Conservation (phyloP, 805 yeast genomes). For the Cyberlindnera amylophila region DNA sequence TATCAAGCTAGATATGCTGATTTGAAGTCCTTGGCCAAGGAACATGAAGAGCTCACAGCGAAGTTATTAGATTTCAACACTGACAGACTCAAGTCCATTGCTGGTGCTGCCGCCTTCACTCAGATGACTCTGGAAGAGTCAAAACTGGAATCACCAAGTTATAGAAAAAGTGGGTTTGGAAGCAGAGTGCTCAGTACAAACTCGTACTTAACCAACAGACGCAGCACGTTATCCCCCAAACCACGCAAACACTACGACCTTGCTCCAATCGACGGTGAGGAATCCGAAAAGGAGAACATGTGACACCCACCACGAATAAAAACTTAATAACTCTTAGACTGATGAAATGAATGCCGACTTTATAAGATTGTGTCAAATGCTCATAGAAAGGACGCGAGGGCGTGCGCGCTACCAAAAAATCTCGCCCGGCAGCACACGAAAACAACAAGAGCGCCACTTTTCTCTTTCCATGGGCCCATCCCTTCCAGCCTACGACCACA, state of each 20-base stretch:
- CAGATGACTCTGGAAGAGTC: conserved; percentile 8
- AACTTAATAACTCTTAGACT: background rate
- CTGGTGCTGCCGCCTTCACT: conserved; percentile 17
- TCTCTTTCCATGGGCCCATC: background rate
- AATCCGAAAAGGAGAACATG: conserved; percentile 10
- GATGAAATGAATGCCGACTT: conserved; percentile 1
- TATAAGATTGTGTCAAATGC: too few relatives aligned
- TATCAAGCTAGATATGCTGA: conserved; percentile 26
- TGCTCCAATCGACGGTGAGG: conserved; percentile 7
- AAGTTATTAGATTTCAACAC: conserved; percentile 25
- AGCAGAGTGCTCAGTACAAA: conserved; percentile 27
- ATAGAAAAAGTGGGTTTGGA: conserved; percentile 4
- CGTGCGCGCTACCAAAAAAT: background rate
- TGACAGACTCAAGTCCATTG: conserved; percentile 29
- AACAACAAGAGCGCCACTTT: background rate
- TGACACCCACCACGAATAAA: background rate
- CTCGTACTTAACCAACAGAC: conserved; percentile 22
- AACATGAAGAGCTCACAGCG: conserved; percentile 25
- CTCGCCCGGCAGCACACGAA: background rate
- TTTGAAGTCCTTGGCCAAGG: conserved; percentile 27
- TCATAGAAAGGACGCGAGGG: too few relatives aligned
- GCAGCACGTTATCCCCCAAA: conserved; percentile 11
- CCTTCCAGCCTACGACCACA: background rate
- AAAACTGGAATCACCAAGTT: conserved; percentile 2
- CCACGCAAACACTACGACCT: conserved; percentile 11